Evolutionary conservation across 2,329 filamentous ascomycete genomes (phyloP), one percentile per base, ranked within the genome.

Genomic region (Phialophora tarda): DNA sequence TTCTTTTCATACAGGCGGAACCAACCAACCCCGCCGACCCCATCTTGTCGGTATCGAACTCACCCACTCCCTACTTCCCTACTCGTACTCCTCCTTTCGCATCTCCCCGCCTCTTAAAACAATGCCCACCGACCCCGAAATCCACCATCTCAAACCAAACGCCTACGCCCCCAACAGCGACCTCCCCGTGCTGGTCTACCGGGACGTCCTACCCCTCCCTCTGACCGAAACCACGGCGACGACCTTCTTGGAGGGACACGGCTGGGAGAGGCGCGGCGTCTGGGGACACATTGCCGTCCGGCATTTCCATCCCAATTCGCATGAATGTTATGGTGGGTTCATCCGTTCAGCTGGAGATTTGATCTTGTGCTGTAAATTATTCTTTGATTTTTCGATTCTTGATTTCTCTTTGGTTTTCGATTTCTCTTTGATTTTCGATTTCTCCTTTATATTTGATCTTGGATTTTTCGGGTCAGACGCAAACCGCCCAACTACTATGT

Each of bases 241-340:
- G 4, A 57, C 66, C 38, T 73, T 75, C 47, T 71, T 77, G 28
- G 73, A 77, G 32, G 58, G 54, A 11, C 62, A 78, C 63, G 67
- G 71, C 23, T 78, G 76, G 76, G 68, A 76, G 41, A 75, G 76
- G 57, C 65, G 73, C 64, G 73, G 73, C 47, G 68, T 68, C 48
- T 75, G 72, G 73, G 73, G 73, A 11, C 69, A 71, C 59, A 73
- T 74, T 30, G 63, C 38, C 10, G 69, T 62, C 17, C 67, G 68
- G 28, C 74, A 76, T 65, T 78, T 76, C 64, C 77, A 78, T 69
- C 74, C 74, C 26, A 76, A 78, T 23, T 76, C 75, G 4, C 76
- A 78, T 69, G 76, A 78, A 68, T 78, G 75, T 64, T 78, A 78
- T 66, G 76, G 76, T 74, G 66, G 21, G 62, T 32, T 23, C 11